phyloP scores from a whole-genome alignment of 768 basidiomycete species.

The Mycena pura region DNA sequence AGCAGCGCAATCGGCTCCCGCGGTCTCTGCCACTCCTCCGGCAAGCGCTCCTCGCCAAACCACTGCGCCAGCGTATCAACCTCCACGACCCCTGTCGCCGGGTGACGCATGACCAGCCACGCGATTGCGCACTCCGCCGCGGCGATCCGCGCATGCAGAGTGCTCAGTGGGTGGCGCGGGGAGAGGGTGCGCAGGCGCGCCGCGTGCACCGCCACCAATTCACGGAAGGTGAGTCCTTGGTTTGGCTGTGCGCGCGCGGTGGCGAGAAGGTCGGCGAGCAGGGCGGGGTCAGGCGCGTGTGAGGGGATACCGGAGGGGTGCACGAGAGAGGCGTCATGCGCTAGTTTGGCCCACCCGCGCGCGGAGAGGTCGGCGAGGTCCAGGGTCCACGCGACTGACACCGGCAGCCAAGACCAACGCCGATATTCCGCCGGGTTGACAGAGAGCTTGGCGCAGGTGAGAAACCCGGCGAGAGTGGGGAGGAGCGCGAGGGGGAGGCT shows the following conservation, averaged over 20 bases:
- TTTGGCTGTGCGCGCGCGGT: constrained; percentile 27
- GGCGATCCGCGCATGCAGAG: constrained; percentile 57
- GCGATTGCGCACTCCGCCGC: constrained; percentile 63
- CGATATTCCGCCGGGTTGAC: no score
- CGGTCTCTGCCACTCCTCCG: constrained; percentile 58
- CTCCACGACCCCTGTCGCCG: constrained; percentile 30
- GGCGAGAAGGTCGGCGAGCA: constrained; percentile 38
- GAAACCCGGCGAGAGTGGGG: constrained; percentile 54
- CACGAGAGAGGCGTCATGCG: constrained; percentile 72
- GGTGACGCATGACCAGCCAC: constrained; percentile 51
- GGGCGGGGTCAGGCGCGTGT: constrained; percentile 51
- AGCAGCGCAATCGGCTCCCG: constrained; percentile 35
- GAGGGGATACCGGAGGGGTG: constrained; percentile 46
- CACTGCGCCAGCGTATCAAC: constrained; percentile 47
- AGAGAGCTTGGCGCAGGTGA: constrained; percentile 51
- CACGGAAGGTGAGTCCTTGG: constrained; percentile 50
- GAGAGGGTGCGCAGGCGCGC: constrained; percentile 44
- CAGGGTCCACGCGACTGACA: constrained; percentile 35
- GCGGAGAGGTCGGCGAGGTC: constrained; percentile 59
- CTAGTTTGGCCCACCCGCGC: constrained; percentile 58
- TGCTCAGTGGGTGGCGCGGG: constrained; percentile 40
- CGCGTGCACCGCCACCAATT: constrained; percentile 59
- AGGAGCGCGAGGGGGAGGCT: constrained; percentile 62
- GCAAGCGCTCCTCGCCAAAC: constrained; percentile 67
- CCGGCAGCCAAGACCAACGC: no score